Base-by-base conservation (phyloP, 1,139 yeast species). In the Hyphopichia burtonii region DNA sequence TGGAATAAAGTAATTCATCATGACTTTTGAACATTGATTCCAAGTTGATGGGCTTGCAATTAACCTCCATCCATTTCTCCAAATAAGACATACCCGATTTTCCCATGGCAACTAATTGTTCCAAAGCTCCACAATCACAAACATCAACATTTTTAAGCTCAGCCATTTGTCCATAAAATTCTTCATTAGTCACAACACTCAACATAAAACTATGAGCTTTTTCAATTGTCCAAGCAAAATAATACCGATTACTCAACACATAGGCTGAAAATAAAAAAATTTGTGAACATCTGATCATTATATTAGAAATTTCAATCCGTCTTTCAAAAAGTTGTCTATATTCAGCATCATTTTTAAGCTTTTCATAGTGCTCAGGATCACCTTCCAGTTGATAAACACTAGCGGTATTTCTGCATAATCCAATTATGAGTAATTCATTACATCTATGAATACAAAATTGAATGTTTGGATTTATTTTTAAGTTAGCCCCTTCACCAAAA, bases 141-240 rank as follows among this genome's bases (percentile, higher is more conserved):
- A 25, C 22, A 4, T 14, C 19, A 4, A 12, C 5, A 15, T 14
- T 15, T 30, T 25, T 12, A 4, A 14, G n/a, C 4, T 8, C 17
- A 4, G 3, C 10, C 14, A 15, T 17, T n/a, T 14, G 18, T 41
- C 44, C 15, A 45, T 61, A 68, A 18, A 63, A 53, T 0, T 54
- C 61, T 35, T 61, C 56, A 3, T 56, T 50, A 2, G 50, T 48
- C 5, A 61, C 45, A 5, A 59, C 45, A 12, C 52, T 54, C 23
- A 67, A 44, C 15, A 70, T 41, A 38, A 55, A 67, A 5, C 56
- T 51, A 40, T 68, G 70, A 2, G 70, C 66, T 45, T 68, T 71
- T 10, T 67, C 56, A 2, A 68, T 56, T 49, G 72, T 60, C 78
- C 78, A 72, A 1, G 78, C 75, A 52, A 66, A 68, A 48, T 68